Evolutionary conservation across 768 basidiomycete species (phyloP).

Genomic region (Russula brevipes): DNA sequence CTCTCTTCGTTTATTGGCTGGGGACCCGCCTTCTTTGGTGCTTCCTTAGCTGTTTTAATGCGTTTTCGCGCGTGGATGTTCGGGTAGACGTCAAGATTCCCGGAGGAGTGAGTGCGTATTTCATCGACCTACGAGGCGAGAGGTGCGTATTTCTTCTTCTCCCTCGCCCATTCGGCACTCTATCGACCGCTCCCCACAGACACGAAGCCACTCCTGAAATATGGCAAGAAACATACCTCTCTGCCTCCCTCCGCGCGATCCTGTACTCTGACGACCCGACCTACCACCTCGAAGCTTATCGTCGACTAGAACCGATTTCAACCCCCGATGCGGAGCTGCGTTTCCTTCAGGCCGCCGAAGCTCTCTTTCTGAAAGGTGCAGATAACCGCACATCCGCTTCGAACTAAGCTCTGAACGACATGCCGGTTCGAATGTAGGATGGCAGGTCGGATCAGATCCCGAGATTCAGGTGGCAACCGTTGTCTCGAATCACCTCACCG

Average conservation of each 20-base stretch:
- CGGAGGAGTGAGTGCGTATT: constrained; percentile 92
- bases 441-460: constrained; percentile 98
- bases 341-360: constrained; percentile 88
- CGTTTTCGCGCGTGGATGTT: constrained; percentile 94
- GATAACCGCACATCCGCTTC: not conserved
- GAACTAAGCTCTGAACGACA: not conserved
- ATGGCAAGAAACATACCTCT: constrained; percentile 97
- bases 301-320: constrained; percentile 93
- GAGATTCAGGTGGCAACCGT: constrained; percentile 98
- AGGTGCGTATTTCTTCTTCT: constrained; percentile 47
- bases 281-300: constrained; percentile 87
- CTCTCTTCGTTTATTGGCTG: not conserved
- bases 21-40: no score
- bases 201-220: constrained; percentile 88
- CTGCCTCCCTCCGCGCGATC: constrained; percentile 84
- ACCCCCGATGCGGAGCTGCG: constrained; percentile 81
- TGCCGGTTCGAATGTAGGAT: constrained; percentile 47
- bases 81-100: constrained; percentile 98
- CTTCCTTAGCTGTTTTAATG: constrained; percentile 83
- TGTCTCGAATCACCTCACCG: constrained; percentile 93
- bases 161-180: not conserved
- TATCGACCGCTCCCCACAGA: constrained; percentile 35
- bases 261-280: constrained; percentile 94
- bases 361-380: constrained; percentile 77
- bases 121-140: constrained; percentile 91